These are phyloP conservation scores for Sporothrix sp. DNA, from an alignment of 2,329 filamentous ascomycete genomes.

Conservation along the genomic window DNA sequence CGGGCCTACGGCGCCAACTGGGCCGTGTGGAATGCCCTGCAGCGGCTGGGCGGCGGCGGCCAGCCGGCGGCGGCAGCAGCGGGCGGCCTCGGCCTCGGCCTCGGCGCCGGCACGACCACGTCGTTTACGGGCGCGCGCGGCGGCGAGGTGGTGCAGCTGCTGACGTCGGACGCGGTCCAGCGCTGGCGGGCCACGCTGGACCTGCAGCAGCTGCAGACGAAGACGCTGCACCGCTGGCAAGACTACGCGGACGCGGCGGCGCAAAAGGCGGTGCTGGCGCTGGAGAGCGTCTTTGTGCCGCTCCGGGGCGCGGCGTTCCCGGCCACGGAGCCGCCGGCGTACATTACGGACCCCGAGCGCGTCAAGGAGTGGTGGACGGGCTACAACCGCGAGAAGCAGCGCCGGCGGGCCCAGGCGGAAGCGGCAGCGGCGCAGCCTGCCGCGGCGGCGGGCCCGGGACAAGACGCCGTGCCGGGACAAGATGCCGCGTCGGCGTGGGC, in stretches of 20 bases:
- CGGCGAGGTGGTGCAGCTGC: constrained; percentile 33
- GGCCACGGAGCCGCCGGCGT: constrained; percentile 41
- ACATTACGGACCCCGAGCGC: constrained; percentile 38
- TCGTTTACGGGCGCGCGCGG: constrained; percentile 22
- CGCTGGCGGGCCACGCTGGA: constrained; percentile 34
- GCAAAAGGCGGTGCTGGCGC: constrained; percentile 32
- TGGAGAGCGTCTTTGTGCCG: constrained; percentile 34
- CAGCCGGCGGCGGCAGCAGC: constrained; percentile 1
- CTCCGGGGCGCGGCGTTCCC: constrained; percentile 40
- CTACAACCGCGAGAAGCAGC: constrained; percentile 28
- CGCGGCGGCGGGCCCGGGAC: neutral
- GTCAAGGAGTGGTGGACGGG: constrained; percentile 45
- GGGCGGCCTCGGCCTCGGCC: neutral
- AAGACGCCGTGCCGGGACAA: constrained; percentile 13
- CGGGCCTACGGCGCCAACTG: constrained; percentile 12
- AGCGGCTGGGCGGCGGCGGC: constrained; percentile 7
- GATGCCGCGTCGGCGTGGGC: constrained; percentile 29
- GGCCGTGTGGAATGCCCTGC: constrained; percentile 16
- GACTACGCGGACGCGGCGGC: constrained; percentile 34
- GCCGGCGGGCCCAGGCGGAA: constrained; percentile 27
- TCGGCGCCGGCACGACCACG: neutral
- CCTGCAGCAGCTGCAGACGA: constrained; percentile 29
- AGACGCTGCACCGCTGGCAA: constrained; percentile 21
- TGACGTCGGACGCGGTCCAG: constrained; percentile 35
- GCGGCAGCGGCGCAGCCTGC: constrained; percentile 19